Conservation (phyloP, 257 asterid species). For the Scutellaria minor region DNA sequence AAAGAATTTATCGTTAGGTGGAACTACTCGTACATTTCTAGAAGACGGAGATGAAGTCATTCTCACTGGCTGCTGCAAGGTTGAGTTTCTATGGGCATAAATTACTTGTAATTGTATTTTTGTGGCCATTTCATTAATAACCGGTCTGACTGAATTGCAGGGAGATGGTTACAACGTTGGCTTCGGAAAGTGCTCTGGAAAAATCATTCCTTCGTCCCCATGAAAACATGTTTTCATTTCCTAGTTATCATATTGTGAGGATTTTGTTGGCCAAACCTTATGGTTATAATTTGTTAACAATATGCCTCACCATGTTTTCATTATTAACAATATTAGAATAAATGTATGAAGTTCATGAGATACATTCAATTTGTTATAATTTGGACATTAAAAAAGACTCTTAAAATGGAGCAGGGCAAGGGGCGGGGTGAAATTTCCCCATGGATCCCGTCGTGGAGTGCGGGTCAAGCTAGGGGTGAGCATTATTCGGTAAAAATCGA, state of each 20-base stretch:
- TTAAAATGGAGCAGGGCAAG: no score
- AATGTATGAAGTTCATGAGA: no score
- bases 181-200: conserved; percentile 72
- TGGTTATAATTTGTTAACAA: no score
- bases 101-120: neutral
- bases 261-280: conserved; percentile 3
- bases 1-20: conserved; percentile 65
- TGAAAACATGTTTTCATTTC: conserved; percentile 25
- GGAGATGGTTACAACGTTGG: conserved; percentile 69
- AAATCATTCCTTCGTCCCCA: conserved; percentile 58
- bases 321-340: no score
- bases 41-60: conserved; percentile 93
- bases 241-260: neutral
- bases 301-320: no score
- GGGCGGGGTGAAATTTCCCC: no score
- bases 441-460: no score
- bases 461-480: no score
- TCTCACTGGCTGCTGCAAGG: conserved; percentile 89
- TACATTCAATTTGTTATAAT: no score
- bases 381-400: no score
- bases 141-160: conserved; percentile 42
- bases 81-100: conserved; percentile 28
- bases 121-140: neutral
- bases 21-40: conserved; percentile 69
- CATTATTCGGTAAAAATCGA: no score